Evolutionary conservation across 805 yeast genomes (phyloP), one percentile per base, ranked within the genome.

Genomic region (Candida ovalis): DNA sequence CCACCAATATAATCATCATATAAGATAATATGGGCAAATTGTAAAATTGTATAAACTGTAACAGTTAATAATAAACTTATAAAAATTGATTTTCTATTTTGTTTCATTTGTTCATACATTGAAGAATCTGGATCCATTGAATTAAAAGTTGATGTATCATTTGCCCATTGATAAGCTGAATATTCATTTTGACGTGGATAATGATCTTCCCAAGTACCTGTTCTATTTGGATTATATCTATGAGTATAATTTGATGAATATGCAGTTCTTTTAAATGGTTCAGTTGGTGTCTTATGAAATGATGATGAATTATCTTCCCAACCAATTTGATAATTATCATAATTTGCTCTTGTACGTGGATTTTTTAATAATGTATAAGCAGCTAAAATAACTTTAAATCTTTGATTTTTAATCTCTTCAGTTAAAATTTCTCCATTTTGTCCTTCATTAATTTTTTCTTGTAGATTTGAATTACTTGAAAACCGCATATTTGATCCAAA

Each of bases 281-380:
- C 55, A 32, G 56, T 55, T 19, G 62, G 59, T 43, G 59, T 23
- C 24, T 43, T 28, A 49, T 56, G 52, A 59, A 55, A 47, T 17
- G 55, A 46, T 5, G 54, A 47, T 19, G 57, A 48, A 44, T 57
- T 58, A 44, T 66, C 63, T 24, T 62, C 60, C 82, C 82, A 78
- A 1, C 81, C 81, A 2, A 68, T 56, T 15, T 69, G 70, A 50
- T 67, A 71, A 25, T 63, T 56, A 53, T 82, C 85, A 57, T 79
- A 81, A 40, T 69, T 56, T 12, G 68, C 59, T 43, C 73, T 73
- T 48, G 70, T 65, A 13, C 61, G 52, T 1, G 77, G 73, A 52
- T 77, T 77, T 43, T 68, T 72, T 44, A 85, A 63, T 30, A 82
- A 60, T n/a, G 74, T 69, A 57, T 85, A 85, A 1, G 90, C 89